phyloP scores from a whole-genome alignment of 2,329 filamentous ascomycete genomes.

The Coleophoma cylindrospora region DNA sequence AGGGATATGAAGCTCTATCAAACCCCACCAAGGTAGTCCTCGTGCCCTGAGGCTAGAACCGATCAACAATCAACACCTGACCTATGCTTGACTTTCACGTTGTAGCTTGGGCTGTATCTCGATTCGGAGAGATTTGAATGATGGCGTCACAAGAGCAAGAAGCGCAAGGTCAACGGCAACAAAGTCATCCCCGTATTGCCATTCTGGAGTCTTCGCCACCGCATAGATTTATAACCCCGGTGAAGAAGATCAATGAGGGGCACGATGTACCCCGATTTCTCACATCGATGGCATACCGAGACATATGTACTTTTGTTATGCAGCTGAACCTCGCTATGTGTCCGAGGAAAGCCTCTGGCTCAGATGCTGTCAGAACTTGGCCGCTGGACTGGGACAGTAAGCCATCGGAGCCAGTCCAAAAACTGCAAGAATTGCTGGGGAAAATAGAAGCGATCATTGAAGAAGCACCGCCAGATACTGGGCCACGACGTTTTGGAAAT shows the following conservation, averaged over 20 bases:
- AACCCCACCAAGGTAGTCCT: too few relatives aligned
- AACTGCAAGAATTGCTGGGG: slow-evolving; percentile 61
- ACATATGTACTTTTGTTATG: slow-evolving; percentile 81
- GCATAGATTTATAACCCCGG: slow-evolving; percentile 61
- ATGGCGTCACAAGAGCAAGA: slow-evolving; percentile 5
- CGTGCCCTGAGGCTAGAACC: too few relatives aligned
- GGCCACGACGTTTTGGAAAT: slow-evolving; percentile 88
- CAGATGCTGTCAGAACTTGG: slow-evolving; percentile 46
- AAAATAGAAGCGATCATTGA: slow-evolving; percentile 64
- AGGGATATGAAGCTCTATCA: too few relatives aligned
- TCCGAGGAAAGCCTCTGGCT: slow-evolving; percentile 50
- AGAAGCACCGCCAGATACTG: slow-evolving; percentile 77
- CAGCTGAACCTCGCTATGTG: slow-evolving; percentile 88
- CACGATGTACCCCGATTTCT: slow-evolving; percentile 79
- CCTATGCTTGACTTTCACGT: neutral
- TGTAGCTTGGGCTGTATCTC: neutral
- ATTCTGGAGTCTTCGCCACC: slow-evolving; percentile 39
- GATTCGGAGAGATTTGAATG: neutral
- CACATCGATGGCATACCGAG: slow-evolving; percentile 74
- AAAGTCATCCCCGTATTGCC: slow-evolving; percentile 1
- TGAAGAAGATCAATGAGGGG: slow-evolving; percentile 80
- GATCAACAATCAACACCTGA: neutral
- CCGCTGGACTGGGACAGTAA: slow-evolving; percentile 33
- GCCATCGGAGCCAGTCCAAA: slow-evolving; percentile 44
- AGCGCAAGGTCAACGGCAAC: too few relatives aligned